Conservation (phyloP, 495 filamentous ascomycete genomes). For the Parmelia sp. region DNA sequence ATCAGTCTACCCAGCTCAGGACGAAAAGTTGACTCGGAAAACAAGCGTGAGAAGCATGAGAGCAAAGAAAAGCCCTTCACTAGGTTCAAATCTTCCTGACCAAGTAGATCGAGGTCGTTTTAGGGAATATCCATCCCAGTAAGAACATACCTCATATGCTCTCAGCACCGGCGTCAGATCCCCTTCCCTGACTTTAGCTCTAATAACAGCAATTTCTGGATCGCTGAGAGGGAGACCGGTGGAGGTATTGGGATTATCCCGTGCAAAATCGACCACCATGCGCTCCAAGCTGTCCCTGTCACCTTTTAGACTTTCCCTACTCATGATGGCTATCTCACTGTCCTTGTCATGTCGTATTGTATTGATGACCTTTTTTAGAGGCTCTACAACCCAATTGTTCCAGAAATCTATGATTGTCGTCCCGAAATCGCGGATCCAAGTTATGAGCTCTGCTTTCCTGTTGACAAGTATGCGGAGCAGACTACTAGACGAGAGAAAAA, state of each 20-base stretch:
- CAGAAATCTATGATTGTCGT: constrained; percentile 80
- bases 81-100: background rate
- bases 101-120: background rate
- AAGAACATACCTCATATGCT: constrained; percentile 59
- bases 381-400: constrained; percentile 90
- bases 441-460: constrained; percentile 61
- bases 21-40: background rate
- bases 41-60: background rate
- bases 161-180: constrained; percentile 86
- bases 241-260: constrained; percentile 59
- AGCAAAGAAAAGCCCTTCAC: background rate
- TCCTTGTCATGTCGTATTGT: constrained; percentile 88
- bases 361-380: constrained; percentile 69
- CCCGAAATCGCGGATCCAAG: constrained; percentile 71
- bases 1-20: background rate
- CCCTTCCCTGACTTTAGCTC: constrained; percentile 74
- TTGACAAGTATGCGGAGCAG: constrained; percentile 68
- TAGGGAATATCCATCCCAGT: too few species aligned
- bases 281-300: constrained; percentile 88
- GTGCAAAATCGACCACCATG: constrained; percentile 94
- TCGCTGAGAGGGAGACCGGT: constrained; percentile 43
- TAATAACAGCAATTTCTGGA: constrained; percentile 59
- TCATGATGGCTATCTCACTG: constrained; percentile 94
- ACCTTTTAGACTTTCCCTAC: constrained; percentile 76
- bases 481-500: constrained; percentile 73